Conservation (phyloP, 1,284 basidiomycete genomes). For the Sphaerobolus stellatus region DNA sequence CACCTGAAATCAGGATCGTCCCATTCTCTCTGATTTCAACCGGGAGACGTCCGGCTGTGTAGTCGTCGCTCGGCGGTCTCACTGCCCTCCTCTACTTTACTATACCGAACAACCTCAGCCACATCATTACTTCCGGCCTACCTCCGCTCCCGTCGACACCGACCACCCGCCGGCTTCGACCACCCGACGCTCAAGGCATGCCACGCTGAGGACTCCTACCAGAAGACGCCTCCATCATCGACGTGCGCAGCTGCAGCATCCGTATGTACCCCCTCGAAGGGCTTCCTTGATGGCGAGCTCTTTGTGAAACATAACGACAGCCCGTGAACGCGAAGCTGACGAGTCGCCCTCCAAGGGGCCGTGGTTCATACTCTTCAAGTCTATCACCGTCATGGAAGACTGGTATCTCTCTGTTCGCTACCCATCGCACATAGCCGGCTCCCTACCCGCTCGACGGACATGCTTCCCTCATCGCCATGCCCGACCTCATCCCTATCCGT, state of each 20-base stretch:
- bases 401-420: slow-evolving; percentile 92
- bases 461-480: slow-evolving; percentile 84
- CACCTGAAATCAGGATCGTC: no score
- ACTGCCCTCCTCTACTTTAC: no score
- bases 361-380: slow-evolving; percentile 88
- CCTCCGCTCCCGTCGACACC: no score
- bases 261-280: slow-evolving; percentile 74
- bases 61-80: no score
- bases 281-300: slow-evolving; percentile 77
- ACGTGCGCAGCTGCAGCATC: slow-evolving; percentile 74
- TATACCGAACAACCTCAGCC: no score
- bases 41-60: no score
- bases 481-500: slow-evolving; percentile 95
- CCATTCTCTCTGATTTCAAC: no score
- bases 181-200: slow-evolving; percentile 77
- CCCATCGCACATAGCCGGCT: slow-evolving; percentile 60
- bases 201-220: slow-evolving; percentile 84
- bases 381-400: slow-evolving; percentile 88
- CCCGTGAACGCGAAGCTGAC: slow-evolving; percentile 44
- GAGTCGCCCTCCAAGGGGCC: no score
- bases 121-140: no score
- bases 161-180: slow-evolving; percentile 63
- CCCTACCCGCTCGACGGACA: slow-evolving; percentile 76
- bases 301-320: slow-evolving; percentile 88
- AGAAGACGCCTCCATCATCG: slow-evolving; percentile 83